Evolutionary conservation across 768 basidiomycete genomes (phyloP).

Genomic region (Amanita rimosa): DNA sequence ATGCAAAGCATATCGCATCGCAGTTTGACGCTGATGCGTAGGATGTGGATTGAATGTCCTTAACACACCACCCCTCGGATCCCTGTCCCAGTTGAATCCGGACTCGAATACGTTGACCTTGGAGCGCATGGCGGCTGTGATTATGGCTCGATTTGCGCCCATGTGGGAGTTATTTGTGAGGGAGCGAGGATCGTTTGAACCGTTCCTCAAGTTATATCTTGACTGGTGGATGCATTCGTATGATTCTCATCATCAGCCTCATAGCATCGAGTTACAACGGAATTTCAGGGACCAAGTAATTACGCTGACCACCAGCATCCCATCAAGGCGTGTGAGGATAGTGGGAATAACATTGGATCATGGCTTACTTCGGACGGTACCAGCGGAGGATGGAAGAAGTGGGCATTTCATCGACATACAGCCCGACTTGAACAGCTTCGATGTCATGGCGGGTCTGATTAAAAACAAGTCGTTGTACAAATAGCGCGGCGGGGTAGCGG

Average conservation of each 20-base stretch:
- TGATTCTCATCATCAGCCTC: conserved; percentile 20
- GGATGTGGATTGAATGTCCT: conserved; percentile 87
- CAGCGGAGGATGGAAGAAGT: conserved; percentile 16
- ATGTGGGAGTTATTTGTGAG: conserved; percentile 70
- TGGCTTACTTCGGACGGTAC: conserved; percentile 76
- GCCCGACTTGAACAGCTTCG: conserved; percentile 96
- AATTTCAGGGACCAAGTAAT: conserved; percentile 67
- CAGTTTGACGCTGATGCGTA: conserved; percentile 18
- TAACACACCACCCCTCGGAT: conserved; percentile 73
- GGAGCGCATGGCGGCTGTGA: conserved; percentile 64
- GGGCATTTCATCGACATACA: conserved; percentile 76
- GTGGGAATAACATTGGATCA: conserved; percentile 79
- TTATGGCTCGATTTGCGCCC: conserved; percentile 65
- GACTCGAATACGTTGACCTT: conserved; percentile 34
- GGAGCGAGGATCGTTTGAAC: conserved; percentile 58
- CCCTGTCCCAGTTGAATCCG: conserved; percentile 55
- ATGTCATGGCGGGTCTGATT: conserved; percentile 85
- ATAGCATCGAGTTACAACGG: not conserved
- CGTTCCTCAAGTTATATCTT: conserved; percentile 75
- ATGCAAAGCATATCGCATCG: not conserved
- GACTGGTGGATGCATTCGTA: conserved; percentile 88
- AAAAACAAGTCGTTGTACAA: conserved; percentile 25
- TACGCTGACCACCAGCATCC: conserved; percentile 66
- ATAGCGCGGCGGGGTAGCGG: not conserved
- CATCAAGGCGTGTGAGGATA: conserved; percentile 64